A percentile compares a stretch with the other conserved stretches of the same genome.
Conservation (phyloP, 176 grass and related monocot genomes). For the Thinopyrum elongatum region DNA sequence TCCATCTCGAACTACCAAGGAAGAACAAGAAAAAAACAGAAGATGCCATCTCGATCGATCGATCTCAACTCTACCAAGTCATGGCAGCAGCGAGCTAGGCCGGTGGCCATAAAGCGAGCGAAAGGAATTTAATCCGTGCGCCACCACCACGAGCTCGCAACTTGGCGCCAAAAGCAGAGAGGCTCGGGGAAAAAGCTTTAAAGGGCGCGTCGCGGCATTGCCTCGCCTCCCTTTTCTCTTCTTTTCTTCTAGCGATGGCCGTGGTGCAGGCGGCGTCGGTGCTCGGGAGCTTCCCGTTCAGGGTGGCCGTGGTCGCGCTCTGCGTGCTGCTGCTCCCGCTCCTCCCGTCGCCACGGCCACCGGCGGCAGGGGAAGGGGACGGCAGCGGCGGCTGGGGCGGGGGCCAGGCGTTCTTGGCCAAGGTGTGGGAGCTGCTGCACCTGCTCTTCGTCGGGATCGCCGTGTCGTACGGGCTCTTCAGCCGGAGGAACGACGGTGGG, state of each 20-base stretch:
- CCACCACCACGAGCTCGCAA: slow-evolving; percentile 4
- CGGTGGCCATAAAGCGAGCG: slow-evolving; percentile 21
- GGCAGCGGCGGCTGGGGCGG: background rate
- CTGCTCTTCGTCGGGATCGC: slow-evolving; percentile 87
- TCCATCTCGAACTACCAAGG: background rate
- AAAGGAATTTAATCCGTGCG: slow-evolving; percentile 24
- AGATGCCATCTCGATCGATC: slow-evolving; percentile 18
- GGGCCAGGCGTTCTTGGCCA: slow-evolving; percentile 59
- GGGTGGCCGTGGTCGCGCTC: slow-evolving; percentile 50
- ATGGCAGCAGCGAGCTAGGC: background rate
- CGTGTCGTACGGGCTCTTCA: slow-evolving; percentile 90
- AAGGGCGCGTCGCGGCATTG: background rate
- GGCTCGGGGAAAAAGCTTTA: background rate
- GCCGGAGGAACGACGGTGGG: slow-evolving; percentile 64
- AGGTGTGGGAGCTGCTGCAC: slow-evolving; percentile 80
- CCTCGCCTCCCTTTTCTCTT: slow-evolving; percentile 9
- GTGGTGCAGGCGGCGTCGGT: slow-evolving; percentile 48
- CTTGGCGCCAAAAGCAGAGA: slow-evolving; percentile 17
- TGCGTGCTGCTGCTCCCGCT: slow-evolving; percentile 62
- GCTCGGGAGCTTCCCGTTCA: slow-evolving; percentile 57
- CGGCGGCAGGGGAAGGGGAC: slow-evolving; percentile 22
- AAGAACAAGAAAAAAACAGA: background rate
- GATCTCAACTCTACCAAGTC: background rate
- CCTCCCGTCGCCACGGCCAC: slow-evolving; percentile 54
- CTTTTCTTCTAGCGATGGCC: slow-evolving; percentile 34